A percentile compares a stretch with the other conserved stretches of the same genome.
Conservation (phyloP, 495 filamentous ascomycete genomes). For the Bacidia rubella region DNA sequence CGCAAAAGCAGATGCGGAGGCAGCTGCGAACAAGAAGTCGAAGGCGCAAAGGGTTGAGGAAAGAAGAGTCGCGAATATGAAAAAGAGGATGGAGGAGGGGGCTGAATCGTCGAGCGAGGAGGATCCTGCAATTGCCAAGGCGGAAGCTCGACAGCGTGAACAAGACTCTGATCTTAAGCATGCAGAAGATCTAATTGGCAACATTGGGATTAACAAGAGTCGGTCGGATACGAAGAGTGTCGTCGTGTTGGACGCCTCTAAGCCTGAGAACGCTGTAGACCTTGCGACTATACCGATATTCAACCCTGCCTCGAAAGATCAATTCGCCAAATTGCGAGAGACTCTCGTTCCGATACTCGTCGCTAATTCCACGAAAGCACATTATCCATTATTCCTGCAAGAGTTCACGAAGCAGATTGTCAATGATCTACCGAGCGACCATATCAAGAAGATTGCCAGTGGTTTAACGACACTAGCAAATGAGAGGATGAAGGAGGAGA, state of each 20-base stretch:
- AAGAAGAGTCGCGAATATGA: constrained; percentile 34
- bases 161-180: constrained; percentile 81
- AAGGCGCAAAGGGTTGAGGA: constrained; percentile 83
- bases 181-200: constrained; percentile 82
- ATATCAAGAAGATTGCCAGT: constrained; percentile 90
- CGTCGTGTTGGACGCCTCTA: constrained; percentile 46
- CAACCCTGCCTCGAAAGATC: constrained; percentile 72
- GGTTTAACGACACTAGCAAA: constrained; percentile 74
- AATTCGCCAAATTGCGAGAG: constrained; percentile 64
- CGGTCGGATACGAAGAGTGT: constrained; percentile 53
- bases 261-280: constrained; percentile 70
- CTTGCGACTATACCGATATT: constrained; percentile 68
- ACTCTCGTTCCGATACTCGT: constrained; percentile 62
- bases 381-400: constrained; percentile 77
- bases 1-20: constrained; percentile 79
- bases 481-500: constrained; percentile 99
- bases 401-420: constrained; percentile 79
- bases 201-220: constrained; percentile 56
- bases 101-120: constrained; percentile 50
- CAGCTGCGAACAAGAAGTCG: constrained; percentile 85
- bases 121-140: constrained; percentile 56
- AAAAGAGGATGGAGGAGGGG: constrained; percentile 35
- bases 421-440: constrained; percentile 76
- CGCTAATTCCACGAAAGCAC: constrained; percentile 68
- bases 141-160: constrained; percentile 61